Evolutionary conservation across 2,329 filamentous ascomycete genomes (phyloP).

Genomic region (Exophiala alcalophila): DNA sequence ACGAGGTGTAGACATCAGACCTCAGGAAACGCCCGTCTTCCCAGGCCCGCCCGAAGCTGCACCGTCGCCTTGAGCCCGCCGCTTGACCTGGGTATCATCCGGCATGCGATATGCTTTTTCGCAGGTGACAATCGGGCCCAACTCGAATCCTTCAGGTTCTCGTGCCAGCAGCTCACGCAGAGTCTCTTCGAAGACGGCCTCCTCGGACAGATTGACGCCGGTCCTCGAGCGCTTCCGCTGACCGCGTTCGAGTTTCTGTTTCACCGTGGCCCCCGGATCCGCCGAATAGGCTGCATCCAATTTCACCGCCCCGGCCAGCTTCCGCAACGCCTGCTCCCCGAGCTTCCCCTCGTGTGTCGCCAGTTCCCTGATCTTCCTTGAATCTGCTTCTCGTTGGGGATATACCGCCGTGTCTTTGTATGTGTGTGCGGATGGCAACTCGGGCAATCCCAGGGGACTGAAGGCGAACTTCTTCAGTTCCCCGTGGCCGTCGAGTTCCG

Average conservation of each 20-base stretch:
- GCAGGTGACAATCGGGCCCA: constrained; percentile 57
- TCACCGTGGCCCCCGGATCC: constrained; percentile 35
- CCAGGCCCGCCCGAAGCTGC: constrained; percentile 29
- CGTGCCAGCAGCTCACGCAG: constrained; percentile 50
- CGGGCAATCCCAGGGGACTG: constrained; percentile 60
- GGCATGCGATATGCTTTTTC: constrained; percentile 56
- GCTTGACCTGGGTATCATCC: constrained; percentile 36
- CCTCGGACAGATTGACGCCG: constrained; percentile 35
- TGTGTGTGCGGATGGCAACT: constrained; percentile 62
- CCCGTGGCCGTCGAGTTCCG: constrained; percentile 48
- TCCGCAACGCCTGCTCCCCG: constrained; percentile 63
- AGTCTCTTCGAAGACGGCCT: constrained; percentile 56
- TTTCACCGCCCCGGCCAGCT: constrained; percentile 53
- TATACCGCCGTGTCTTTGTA: constrained; percentile 61
- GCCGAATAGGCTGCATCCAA: constrained; percentile 42
- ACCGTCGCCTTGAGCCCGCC: constrained; percentile 20
- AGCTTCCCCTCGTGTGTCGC: constrained; percentile 64
- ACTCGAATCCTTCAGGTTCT: constrained; percentile 38
- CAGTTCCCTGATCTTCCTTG: constrained; percentile 58
- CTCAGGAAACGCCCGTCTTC: constrained; percentile 26
- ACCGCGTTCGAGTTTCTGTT: constrained; percentile 37
- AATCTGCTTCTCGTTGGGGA: constrained; percentile 57
- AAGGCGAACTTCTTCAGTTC: constrained; percentile 50
- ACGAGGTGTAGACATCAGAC: constrained; percentile 11
- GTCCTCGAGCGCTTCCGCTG: constrained; percentile 30